A percentile compares a stretch with the other conserved stretches of the same genome.
phyloP scores from a whole-genome alignment of 2,329 filamentous ascomycete genomes.

The Cytospora schulzeri region DNA sequence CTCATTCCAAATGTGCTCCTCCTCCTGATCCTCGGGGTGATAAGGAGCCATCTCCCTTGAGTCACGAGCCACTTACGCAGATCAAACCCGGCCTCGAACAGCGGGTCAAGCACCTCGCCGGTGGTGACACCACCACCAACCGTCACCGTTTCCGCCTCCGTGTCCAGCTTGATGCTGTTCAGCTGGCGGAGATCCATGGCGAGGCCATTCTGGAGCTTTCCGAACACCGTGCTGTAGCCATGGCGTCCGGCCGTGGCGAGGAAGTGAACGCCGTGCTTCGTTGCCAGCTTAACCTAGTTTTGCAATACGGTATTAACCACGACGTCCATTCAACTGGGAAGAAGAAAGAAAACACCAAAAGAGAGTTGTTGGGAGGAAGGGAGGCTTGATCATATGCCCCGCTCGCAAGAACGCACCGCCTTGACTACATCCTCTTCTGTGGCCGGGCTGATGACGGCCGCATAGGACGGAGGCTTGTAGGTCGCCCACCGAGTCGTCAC shows the following conservation, averaged over 20 bases:
- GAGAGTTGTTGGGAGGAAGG: not conserved
- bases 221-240: not conserved
- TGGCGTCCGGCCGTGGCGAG: slow-evolving; percentile 2
- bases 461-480: slow-evolving; percentile 5
- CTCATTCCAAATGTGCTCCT: not conserved
- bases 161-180: not conserved
- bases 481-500: slow-evolving; percentile 2
- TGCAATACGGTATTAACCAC: not conserved
- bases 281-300: not conserved
- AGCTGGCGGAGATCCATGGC: not conserved
- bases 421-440: slow-evolving; percentile 4
- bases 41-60: not conserved
- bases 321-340: not conserved
- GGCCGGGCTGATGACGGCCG: slow-evolving; percentile 7
- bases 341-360: not conserved
- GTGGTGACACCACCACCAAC: slow-evolving; percentile 3
- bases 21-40: not conserved
- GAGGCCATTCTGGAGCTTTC: not conserved
- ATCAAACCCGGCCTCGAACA: slow-evolving; percentile 2
- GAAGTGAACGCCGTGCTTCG: not conserved
- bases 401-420: not conserved
- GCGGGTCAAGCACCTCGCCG: slow-evolving; percentile 3
- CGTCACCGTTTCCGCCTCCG: not conserved
- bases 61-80: not conserved
- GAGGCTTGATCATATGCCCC: not conserved